phyloP scores from a whole-genome alignment of 768 basidiomycete species.

The Thelephora aurantiotincta region DNA sequence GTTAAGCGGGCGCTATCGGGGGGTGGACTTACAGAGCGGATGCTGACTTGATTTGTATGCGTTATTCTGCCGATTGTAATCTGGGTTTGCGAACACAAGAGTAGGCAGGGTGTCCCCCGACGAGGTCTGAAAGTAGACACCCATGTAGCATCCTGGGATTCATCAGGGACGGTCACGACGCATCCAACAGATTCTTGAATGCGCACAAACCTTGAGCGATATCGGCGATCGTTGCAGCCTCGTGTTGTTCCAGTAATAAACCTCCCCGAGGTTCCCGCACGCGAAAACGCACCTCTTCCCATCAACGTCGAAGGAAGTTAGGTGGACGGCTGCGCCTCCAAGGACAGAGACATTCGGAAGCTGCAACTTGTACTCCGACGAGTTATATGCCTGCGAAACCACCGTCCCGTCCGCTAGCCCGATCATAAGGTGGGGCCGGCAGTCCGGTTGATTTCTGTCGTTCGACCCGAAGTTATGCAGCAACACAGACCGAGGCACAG shows the following conservation, averaged over 20 bases:
- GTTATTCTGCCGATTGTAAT: not conserved
- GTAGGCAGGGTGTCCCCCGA: constrained; percentile 8
- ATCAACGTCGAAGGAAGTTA: constrained; percentile 42
- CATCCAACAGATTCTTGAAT: too few species aligned
- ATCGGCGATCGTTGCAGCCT: constrained; percentile 56
- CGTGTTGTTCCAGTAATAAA: constrained; percentile 56
- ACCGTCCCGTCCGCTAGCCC: constrained; percentile 70
- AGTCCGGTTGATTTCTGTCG: constrained; percentile 20
- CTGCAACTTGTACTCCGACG: constrained; percentile 17
- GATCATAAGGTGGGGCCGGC: constrained; percentile 45
- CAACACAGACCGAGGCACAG: constrained; percentile 31
- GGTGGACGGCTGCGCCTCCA: constrained; percentile 49
- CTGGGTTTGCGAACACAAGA: constrained; percentile 25
- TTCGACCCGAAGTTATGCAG: constrained; percentile 44
- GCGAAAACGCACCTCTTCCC: constrained; percentile 51
- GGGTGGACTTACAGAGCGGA: not conserved
- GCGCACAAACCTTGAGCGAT: constrained; percentile 41
- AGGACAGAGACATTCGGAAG: constrained; percentile 49
- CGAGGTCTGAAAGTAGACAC: constrained; percentile 11
- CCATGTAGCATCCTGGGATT: constrained; percentile 3
- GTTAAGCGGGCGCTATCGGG: not conserved
- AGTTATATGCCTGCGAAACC: constrained; percentile 35
- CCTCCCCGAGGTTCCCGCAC: constrained; percentile 50
- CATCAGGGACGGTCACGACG: not conserved
- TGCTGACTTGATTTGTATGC: not conserved